phyloP scores from a whole-genome alignment of 2,329 filamentous ascomycete species.

The Dothiorella sarmentorum region DNA sequence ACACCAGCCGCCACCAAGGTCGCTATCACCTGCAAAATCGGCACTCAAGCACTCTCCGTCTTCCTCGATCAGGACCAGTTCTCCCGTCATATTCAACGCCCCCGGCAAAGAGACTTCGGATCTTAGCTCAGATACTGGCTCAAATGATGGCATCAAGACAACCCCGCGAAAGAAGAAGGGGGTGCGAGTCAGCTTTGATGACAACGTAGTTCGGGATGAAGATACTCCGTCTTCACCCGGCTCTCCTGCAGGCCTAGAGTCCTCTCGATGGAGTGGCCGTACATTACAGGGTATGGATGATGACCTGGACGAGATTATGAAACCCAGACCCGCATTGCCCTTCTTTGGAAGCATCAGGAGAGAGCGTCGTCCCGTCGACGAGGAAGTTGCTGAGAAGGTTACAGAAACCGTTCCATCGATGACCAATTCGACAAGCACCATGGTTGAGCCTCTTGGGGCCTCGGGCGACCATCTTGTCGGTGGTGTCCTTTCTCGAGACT shows the following conservation, averaged over 20 bases:
- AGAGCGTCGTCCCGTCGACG: conserved; percentile 47
- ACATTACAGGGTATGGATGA: conserved; percentile 48
- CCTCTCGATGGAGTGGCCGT: conserved; percentile 44
- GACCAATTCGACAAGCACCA: conserved; percentile 31
- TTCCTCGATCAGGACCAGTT: conserved; percentile 43
- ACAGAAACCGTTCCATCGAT: conserved; percentile 44
- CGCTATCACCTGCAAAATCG: conserved; percentile 73
- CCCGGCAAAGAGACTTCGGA: conserved; percentile 36
- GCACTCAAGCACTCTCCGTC: conserved; percentile 66
- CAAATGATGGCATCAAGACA: conserved; percentile 21
- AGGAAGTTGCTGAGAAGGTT: conserved; percentile 51
- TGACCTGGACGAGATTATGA: conserved; percentile 64
- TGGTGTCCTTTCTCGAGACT: conserved; percentile 54
- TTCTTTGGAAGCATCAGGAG: conserved; percentile 71
- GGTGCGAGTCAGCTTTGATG: conserved; percentile 70
- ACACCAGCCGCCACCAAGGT: conserved; percentile 67
- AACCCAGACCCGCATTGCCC: conserved; percentile 69
- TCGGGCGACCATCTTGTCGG: conserved; percentile 62
- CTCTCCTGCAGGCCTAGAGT: conserved; percentile 24
- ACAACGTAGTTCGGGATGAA: conserved; percentile 31
- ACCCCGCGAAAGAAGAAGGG: conserved; percentile 58
- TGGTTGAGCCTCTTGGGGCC: conserved; percentile 43
- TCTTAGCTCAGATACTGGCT: conserved; percentile 28
- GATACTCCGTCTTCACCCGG: conserved; percentile 39
- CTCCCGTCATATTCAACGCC: conserved; percentile 24